These are phyloP conservation scores for Boletus mariae DNA, from an alignment of 1,284 basidiomycete species.

Conservation along the genomic window DNA sequence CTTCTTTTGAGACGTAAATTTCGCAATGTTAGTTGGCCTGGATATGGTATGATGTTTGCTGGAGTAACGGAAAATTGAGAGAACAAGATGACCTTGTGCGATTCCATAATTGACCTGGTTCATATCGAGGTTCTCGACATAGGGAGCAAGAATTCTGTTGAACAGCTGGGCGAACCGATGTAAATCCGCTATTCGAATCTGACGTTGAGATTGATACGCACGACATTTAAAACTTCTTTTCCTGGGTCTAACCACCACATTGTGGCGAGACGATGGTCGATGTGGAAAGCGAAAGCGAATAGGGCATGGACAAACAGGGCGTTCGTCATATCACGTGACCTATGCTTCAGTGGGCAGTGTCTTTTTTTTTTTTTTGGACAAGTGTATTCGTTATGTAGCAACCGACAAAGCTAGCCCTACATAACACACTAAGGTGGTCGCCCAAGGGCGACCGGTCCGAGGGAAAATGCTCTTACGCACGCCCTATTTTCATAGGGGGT, in stretches of 20 bases:
- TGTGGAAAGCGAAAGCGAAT: slow-evolving; percentile 18
- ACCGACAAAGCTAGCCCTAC: too few relatives aligned
- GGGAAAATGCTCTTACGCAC: too few relatives aligned
- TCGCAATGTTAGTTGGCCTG: slow-evolving; percentile 82
- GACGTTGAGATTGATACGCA: slow-evolving; percentile 31
- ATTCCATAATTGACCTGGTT: slow-evolving; percentile 95
- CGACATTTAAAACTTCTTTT: slow-evolving; percentile 74
- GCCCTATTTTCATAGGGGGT: too few relatives aligned
- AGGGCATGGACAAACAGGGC: slow-evolving; percentile 32
- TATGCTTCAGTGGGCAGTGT: not conserved
- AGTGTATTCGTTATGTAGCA: too few relatives aligned
- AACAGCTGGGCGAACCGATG: slow-evolving; percentile 55
- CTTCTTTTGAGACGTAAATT: slow-evolving; percentile 90
- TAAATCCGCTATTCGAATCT: slow-evolving; percentile 1
- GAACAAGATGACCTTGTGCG: slow-evolving; percentile 63
- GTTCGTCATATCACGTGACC: slow-evolving; percentile 32
- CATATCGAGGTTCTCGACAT: slow-evolving; percentile 96
- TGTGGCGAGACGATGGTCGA: slow-evolving; percentile 19
- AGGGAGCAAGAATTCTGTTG: slow-evolving; percentile 90
- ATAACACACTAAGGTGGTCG: too few relatives aligned
- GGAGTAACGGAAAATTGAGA: not conserved
- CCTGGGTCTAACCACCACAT: slow-evolving; percentile 83
- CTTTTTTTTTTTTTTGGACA: too few relatives aligned
- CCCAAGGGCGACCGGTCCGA: too few relatives aligned
- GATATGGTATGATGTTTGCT: slow-evolving; percentile 6